Evolutionary conservation across 768 basidiomycete species (phyloP), one percentile per base, ranked within the genome.

Genomic region (Boletus vinaceobasis): DNA sequence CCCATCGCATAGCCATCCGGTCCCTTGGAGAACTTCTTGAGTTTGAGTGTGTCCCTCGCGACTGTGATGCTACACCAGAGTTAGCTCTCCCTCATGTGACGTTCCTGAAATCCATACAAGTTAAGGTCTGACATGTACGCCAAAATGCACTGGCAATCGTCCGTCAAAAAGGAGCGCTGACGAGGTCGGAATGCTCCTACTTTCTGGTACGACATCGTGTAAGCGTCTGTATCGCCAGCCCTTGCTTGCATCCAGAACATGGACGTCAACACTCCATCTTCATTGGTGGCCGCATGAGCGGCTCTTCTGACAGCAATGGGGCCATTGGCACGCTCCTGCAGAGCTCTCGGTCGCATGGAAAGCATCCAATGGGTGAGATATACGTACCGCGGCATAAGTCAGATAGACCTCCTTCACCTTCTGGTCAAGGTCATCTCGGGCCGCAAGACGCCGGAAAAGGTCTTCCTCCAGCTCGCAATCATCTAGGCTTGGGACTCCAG

Each of bases 171-270:
- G 38, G 50, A 35, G 51, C 39, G 1, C 32, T 17, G 36, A 50
- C 44, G 23, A 48, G 6, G 23, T 43, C 11, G 46, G 27, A 45
- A 37, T 14, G 2, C 23, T 7, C 57, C 53, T 48, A 86, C 90
- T 74, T 91, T 93, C 62, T 93, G 90, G 68, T 87, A 93, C 21
- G 83, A 80, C 5, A 83, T 66, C 40, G 82, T 84, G 65, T 88
- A 88, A 60, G 78, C 76, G 1, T 86, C 84, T 52, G 84, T 77
- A 45, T 31, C 32, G 26, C 69, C 69, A 57, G 83, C 78, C 56
- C 80, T 79, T 4, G 89, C 85, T 65, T 84, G 82, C 86, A 90
- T 88, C 91, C 90, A 93, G 63, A 83, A 88, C 79, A 85, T 82
- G 52, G 77, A 78, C 17, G 76, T 74, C 29, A 78, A 68, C 19